Base-by-base conservation (phyloP, 2,329 filamentous ascomycete species). In the Trichoderma sp. region DNA sequence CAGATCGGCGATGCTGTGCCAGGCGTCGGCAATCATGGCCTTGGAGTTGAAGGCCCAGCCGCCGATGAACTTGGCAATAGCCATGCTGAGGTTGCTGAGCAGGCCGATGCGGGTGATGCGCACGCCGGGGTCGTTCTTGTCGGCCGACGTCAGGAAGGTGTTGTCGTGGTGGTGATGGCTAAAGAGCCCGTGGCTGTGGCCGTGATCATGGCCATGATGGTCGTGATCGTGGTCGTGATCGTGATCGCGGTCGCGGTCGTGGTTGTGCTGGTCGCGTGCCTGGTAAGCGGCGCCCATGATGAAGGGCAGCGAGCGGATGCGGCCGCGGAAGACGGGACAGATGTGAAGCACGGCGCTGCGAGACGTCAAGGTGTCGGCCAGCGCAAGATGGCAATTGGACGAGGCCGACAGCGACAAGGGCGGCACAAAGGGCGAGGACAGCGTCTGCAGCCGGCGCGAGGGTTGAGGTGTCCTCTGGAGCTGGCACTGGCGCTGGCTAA, bases 11-110 rank as follows among this genome's bases (percentile, higher is more conserved):
- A 98, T 86, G 74, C 93, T 94, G 82, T 99, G 95, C 82, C 97
- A 94, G 67, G 93, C 95, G 78, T 99, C 95, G 76, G 95, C 94
- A 69, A 94, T 84, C 84, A 97, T 91, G 68, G 92, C 90, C 80
- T 97, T 93, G 53, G 94, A 97, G 79, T 97, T 94, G 84, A 99
- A 98, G 72, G 90, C 83, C 82, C 95, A 97, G 73, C 95, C 95
- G 68, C 95, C 95, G 32, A 94, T 84, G 50, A 94, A 95, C 79
- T 99, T 99, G 72, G 89, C 92, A 73, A 98, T 84, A 59, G 94
- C 95, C 94, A 99, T 98, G 76, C 89, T 90, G 64, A 98, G 84
- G 78, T 99, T 99, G 73, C 94, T 92, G 74, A 98, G 73, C 52
- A 83, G 78, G 50, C 84, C 84, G 71, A 89, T 85, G 0, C 86